Conservation (phyloP, 768 basidiomycete genomes). For the Udeniomyces megalosporus region DNA sequence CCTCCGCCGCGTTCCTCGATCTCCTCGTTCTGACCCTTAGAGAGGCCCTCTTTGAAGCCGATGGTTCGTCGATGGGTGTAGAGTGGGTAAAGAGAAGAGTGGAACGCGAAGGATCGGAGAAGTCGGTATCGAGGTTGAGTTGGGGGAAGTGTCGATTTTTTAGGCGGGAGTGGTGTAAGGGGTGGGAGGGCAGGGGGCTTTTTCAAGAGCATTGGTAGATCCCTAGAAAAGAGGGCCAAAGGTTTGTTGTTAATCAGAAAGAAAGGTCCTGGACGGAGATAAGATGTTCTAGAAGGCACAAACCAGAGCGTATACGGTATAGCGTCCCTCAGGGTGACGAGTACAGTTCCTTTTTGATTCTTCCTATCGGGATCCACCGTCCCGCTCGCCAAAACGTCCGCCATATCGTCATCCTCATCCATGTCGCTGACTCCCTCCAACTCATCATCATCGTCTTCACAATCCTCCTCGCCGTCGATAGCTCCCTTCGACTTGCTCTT, state of each 20-base stretch:
- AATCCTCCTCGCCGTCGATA: not conserved
- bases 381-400: not conserved
- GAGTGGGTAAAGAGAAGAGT: slow-evolving; percentile 51
- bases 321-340: slow-evolving; percentile 75
- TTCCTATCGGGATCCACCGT: not conserved
- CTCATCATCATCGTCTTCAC: slow-evolving; percentile 18
- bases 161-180: slow-evolving; percentile 22
- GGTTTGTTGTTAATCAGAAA: not conserved
- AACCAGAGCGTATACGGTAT: slow-evolving; percentile 72
- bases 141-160: slow-evolving; percentile 19
- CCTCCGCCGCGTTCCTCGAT: slow-evolving; percentile 22
- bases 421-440: slow-evolving; percentile 12
- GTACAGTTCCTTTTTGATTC: slow-evolving; percentile 18
- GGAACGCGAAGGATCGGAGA: slow-evolving; percentile 65
- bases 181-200: slow-evolving; percentile 34
- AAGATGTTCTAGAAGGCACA: slow-evolving; percentile 25
- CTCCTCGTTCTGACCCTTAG: slow-evolving; percentile 51
- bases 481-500: not conserved
- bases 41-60: slow-evolving; percentile 49
- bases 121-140: slow-evolving; percentile 54
- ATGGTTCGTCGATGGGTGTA: slow-evolving; percentile 93
- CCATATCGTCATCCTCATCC: slow-evolving; percentile 13
- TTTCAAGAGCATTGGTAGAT: slow-evolving; percentile 36
- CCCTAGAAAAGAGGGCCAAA: slow-evolving; percentile 36
- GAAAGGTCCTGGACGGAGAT: slow-evolving; percentile 21